Evolutionary conservation across 352 stramenopile genomes (phyloP).

Genomic region (Phytophthora pisi): DNA sequence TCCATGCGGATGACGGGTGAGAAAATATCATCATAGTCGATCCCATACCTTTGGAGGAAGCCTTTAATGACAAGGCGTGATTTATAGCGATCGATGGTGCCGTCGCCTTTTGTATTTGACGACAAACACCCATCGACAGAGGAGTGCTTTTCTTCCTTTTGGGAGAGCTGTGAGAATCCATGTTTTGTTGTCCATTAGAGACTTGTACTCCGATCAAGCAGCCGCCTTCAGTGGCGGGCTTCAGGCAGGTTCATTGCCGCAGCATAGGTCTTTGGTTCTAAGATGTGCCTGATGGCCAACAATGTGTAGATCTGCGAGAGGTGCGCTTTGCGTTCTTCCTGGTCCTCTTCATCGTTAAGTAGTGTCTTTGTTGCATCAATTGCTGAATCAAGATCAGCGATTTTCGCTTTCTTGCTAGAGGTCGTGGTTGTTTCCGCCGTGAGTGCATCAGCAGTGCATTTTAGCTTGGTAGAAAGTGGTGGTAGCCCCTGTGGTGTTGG

Average conservation of each 20-base stretch:
- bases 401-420: background rate
- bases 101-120: conserved; percentile 23
- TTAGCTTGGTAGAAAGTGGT: background rate
- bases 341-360: background rate
- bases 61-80: background rate
- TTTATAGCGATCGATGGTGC: conserved; percentile 20
- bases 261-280: conserved; percentile 3
- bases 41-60: too few relatives aligned
- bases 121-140: conserved; percentile 13
- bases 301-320: conserved; percentile 6
- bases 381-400: too few relatives aligned
- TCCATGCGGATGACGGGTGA: too few relatives aligned
- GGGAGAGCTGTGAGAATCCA: conserved; percentile 1
- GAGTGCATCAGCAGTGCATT: background rate
- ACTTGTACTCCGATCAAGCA: conserved; percentile 12
- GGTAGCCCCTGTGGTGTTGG: conserved; percentile 3
- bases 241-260: conserved; percentile 11
- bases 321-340: conserved; percentile 2
- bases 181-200: too few relatives aligned
- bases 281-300: conserved; percentile 10
- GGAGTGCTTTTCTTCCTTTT: background rate
- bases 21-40: too few relatives aligned
- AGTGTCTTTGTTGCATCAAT: too few relatives aligned
- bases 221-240: conserved; percentile 7
- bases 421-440: too few relatives aligned